Evolutionary conservation across 2,329 filamentous ascomycete species (phyloP), one percentile per base, ranked within the genome.

Genomic region (Scopulariopsis brevicaulis): DNA sequence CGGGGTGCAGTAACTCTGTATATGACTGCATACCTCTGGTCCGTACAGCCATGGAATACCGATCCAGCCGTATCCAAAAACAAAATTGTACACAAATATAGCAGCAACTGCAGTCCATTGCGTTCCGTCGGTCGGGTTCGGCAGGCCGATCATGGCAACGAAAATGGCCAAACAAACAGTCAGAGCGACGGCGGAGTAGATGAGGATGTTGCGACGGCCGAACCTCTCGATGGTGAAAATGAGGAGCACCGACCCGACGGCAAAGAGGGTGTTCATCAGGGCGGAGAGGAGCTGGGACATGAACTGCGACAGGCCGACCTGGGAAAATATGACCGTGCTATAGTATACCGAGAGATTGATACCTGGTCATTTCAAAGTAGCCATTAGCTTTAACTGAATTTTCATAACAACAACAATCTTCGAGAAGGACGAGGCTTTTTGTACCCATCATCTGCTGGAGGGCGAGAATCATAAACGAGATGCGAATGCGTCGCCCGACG

Each of bases 21-120:
- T 6, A 6, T 35, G 34, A 35, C 12, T 35, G 11, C 32, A 25
- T 57, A 57, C 56, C 56, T 57, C 56, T 53, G 56, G 43, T 48
- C 43, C 43, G 18, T 48, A 60, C 6, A 60, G 54, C 59, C 59
- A 60, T 6, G 54, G 56, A 12, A 60, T 51, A 22, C 57, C 59
- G 22, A 60, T 60, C 59, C 59, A 60, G 5, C 59, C 59, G 54
- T 60, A 60, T 10, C 59, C 59, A 51, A 60, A 60, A n/a, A 60
- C 59, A 3, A 20, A 52, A n/a, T 60, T 60, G 34, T 60, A 60
- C 14, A 60, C 25, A 28, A 60, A 59, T 7, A 59, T 59, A 20
- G 59, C 59, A 24, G 14, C 57, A 37, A 60, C 59, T 5, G 59
- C 59, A 5, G 55, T 59, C 59, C 59, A 60, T 24, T 60, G 59